Conservation (phyloP, 2,329 filamentous ascomycete genomes). For the Cercospora sp. region DNA sequence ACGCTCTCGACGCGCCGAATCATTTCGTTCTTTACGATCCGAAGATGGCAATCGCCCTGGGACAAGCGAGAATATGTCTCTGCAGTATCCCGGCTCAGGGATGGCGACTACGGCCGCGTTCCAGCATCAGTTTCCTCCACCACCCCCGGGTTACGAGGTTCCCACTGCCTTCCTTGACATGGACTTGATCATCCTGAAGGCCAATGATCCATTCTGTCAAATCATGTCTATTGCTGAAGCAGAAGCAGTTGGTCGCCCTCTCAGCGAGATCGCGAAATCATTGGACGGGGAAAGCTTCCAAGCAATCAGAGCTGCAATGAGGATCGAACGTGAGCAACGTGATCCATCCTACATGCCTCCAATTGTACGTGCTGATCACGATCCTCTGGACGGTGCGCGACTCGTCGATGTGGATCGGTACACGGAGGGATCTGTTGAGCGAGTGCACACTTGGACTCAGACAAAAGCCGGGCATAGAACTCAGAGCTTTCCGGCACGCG, state of each 20-base stretch:
- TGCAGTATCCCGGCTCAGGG: conserved; percentile 24
- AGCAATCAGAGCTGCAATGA: conserved; percentile 46
- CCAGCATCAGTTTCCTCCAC: conserved; percentile 17
- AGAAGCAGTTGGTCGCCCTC: conserved; percentile 42
- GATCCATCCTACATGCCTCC: conserved; percentile 54
- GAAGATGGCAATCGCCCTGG: conserved; percentile 35
- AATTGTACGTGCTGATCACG: conserved; percentile 47
- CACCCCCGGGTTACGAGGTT: conserved; percentile 27
- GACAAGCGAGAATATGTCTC: conserved; percentile 17
- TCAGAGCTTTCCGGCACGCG: conserved; percentile 39
- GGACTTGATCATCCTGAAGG: conserved; percentile 50
- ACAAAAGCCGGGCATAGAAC: conserved; percentile 38
- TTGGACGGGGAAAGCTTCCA: conserved; percentile 47
- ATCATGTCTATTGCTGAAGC: conserved; percentile 42
- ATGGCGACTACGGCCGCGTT: conserved; percentile 24
- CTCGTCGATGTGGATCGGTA: conserved; percentile 48
- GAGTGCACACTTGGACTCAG: conserved; percentile 45
- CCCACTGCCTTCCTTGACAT: conserved; percentile 49
- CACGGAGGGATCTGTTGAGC: conserved; percentile 47
- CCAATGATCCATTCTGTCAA: conserved; percentile 48
- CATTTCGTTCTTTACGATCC: conserved; percentile 37
- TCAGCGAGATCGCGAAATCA: conserved; percentile 47
- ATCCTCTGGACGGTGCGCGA: conserved; percentile 44
- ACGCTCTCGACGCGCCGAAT: conserved; percentile 36
- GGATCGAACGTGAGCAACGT: conserved; percentile 49